phyloP scores from a whole-genome alignment of 768 basidiomycete species.

The Mrakia frigida region DNA sequence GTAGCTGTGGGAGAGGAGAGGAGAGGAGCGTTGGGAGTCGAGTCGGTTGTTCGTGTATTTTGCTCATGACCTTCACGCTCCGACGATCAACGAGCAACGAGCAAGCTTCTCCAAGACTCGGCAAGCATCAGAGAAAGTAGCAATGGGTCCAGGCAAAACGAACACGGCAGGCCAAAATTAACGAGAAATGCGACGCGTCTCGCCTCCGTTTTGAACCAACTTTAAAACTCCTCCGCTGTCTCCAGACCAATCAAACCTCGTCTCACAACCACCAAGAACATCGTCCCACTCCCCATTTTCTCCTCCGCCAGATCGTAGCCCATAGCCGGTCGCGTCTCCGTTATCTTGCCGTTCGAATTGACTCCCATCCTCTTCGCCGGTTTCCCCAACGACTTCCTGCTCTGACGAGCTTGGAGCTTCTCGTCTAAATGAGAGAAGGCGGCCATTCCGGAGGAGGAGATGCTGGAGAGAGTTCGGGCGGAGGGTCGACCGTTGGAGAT shows the following conservation, averaged over 20 bases:
- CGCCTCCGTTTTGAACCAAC: too few relatives aligned
- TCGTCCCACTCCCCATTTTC: background rate
- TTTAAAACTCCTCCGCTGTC: background rate
- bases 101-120: too few relatives aligned
- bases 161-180: too few relatives aligned
- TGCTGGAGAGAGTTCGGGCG: background rate
- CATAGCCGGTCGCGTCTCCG: background rate
- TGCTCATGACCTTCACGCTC: too few relatives aligned
- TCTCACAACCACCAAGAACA: background rate
- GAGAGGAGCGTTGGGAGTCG: background rate
- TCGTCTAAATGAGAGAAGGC: background rate
- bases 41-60: too few relatives aligned
- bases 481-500: background rate
- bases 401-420: background rate
- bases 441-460: background rate
- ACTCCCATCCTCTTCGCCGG: background rate
- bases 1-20: background rate
- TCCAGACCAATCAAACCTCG: background rate
- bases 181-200: too few relatives aligned
- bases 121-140: too few relatives aligned
- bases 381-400: background rate
- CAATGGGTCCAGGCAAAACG: too few relatives aligned
- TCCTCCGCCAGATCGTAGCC: background rate
- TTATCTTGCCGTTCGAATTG: background rate
- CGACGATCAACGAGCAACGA: too few relatives aligned